Percentiles rank a stretch among this genome's conserved stretches.
These are phyloP conservation scores for Firmiana major DNA, from an alignment of 345 rosid genomes.

Conservation along the genomic window DNA sequence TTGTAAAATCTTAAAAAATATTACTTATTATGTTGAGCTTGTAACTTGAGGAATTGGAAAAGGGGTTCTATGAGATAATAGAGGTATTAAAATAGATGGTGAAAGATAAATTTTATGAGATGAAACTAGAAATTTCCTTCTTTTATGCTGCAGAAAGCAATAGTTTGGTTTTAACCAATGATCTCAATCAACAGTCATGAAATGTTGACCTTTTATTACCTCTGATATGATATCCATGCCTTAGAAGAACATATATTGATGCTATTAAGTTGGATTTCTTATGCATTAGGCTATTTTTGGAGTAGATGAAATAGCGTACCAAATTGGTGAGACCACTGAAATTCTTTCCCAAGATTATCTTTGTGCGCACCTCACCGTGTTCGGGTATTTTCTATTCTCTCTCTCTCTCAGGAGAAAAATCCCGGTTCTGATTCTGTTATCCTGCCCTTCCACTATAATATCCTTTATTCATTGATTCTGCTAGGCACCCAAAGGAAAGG, in stretches of 20 bases:
- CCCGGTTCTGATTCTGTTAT: not conserved
- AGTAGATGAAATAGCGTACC: constrained; percentile 88
- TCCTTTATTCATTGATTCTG: constrained; percentile 9
- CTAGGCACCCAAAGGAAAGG: constrained; percentile 85
- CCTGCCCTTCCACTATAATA: not conserved
- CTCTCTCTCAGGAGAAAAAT: not conserved
- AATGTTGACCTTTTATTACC: not conserved
- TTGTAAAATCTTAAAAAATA: not conserved
- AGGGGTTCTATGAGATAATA: not conserved
- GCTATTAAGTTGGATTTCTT: constrained; percentile 1
- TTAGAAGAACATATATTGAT: not conserved
- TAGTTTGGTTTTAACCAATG: not conserved
- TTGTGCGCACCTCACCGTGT: constrained; percentile 97
- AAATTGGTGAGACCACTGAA: constrained; percentile 88
- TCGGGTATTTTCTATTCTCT: constrained; percentile 43
- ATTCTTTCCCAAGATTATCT: constrained; percentile 75
- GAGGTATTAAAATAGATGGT: not conserved
- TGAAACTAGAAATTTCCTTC: not conserved
- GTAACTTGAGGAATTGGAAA: not conserved
- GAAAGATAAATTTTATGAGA: not conserved
- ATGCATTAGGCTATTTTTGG: constrained; percentile 60
- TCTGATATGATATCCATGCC: not conserved
- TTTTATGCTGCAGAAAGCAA: not conserved
- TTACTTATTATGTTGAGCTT: not conserved
- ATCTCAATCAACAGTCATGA: not conserved